Base-by-base conservation (phyloP, 331 rosid species). In the Ulmus americana region DNA sequence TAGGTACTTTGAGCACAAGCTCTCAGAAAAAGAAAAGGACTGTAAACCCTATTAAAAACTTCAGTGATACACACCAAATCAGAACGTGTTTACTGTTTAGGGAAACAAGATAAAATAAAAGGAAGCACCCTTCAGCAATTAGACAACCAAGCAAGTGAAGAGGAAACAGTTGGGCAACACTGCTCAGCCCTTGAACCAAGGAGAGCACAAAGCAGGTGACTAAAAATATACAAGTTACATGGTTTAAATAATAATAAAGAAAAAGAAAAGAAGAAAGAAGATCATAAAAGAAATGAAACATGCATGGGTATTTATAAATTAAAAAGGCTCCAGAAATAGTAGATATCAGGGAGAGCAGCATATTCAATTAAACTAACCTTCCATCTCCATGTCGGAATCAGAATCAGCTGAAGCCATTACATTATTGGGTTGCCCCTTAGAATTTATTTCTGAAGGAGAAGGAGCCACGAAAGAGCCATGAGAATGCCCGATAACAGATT, bases 371-470 rank as follows among this genome's bases (percentile, higher is more conserved):
- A 58, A 72, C 91, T 73, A 73, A 91, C 97, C 97, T 81, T 88
- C 97, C 96, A 91, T 91, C 81, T 91, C 97, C 96, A 91, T 86
- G 86, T 91, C 97, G 64, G 97, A 91, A 79, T 88, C 95, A 38
- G 78, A 60, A 54, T 68, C 71, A 56, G 76, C 72, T 71, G 83
- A 75, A 63, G 46, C 62, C 8, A 63, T 80, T 64, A 65, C 38
- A 55, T 41, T 39, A 55, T 75, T 60, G n/a, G 64, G 81, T 58
- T 68, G 62, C 59, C 56, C 28, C 7, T 64, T 69, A 63, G 72
- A 44, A 59, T 67, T 77, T 18, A 45, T 64, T 15, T 54, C 39
- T 18, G 43, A 54, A 70, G 71, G 91, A 6, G 85, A 84, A 39
- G 79, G 74, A 61, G 72, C 64, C 65, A 55, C 5, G 15, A 70